Evolutionary conservation across 140 eudicot species (phyloP).

Genomic region (Ambrosia hybrid): DNA sequence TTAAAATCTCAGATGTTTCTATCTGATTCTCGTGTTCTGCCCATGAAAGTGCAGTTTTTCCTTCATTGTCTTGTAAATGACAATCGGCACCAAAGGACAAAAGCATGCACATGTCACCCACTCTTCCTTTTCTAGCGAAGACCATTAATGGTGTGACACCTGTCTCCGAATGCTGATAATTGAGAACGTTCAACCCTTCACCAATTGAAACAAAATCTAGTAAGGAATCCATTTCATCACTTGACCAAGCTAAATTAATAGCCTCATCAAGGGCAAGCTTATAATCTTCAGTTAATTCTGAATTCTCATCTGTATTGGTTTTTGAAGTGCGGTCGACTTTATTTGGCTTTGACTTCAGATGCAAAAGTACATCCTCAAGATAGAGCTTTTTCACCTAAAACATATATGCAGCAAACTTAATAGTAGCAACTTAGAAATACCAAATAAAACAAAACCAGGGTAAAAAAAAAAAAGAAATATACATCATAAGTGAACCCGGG

Average conservation of each 20-base stretch:
- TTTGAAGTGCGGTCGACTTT: slow-evolving; percentile 35
- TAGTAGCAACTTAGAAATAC: neutral
- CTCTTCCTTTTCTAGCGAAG: slow-evolving; percentile 75
- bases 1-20: slow-evolving; percentile 65
- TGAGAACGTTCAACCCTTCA: slow-evolving; percentile 46
- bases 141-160: slow-evolving; percentile 95
- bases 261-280: slow-evolving; percentile 76
- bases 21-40: slow-evolving; percentile 63
- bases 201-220: slow-evolving; percentile 58
- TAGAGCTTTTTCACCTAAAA: slow-evolving; percentile 71
- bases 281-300: slow-evolving; percentile 49
- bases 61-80: slow-evolving; percentile 54
- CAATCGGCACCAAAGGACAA: slow-evolving; percentile 86
- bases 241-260: slow-evolving; percentile 63
- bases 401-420: slow-evolving; percentile 13
- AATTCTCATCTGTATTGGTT: slow-evolving; percentile 28
- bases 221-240: slow-evolving; percentile 74
- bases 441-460: neutral
- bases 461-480: slow-evolving; percentile 21
- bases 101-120: slow-evolving; percentile 79
- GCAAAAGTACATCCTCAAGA: slow-evolving; percentile 77
- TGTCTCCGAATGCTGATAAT: slow-evolving; percentile 70
- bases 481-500: slow-evolving; percentile 99
- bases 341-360: slow-evolving; percentile 53
- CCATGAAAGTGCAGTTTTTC: slow-evolving; percentile 80